These are phyloP conservation scores for Buxus sempervirens DNA, from an alignment of 164 flowering plant genomes.

Conservation along the genomic window DNA sequence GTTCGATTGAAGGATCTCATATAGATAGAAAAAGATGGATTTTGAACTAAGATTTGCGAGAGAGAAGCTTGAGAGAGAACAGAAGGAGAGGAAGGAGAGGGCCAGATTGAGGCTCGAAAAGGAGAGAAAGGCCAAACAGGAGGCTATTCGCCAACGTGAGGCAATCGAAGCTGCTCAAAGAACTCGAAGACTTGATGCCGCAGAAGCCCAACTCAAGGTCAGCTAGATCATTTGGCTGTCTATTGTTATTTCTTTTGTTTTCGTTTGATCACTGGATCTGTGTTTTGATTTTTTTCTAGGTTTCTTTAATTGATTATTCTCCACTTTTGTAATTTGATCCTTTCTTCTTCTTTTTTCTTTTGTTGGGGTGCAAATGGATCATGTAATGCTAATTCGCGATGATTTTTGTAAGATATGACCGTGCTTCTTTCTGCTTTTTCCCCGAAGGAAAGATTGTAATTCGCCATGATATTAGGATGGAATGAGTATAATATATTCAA, in stretches of 20 bases:
- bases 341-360: no score
- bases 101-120: constrained; percentile 56
- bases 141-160: constrained; percentile 63
- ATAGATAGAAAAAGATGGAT: constrained; percentile 55
- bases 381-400: no score
- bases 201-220: constrained; percentile 75
- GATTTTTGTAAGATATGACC: no score
- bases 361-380: no score
- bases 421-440: no score
- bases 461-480: no score
- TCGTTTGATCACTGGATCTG: background rate
- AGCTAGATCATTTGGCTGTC: background rate
- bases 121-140: constrained; percentile 69
- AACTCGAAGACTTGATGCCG: constrained; percentile 69
- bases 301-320: no score
- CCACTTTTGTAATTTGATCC: no score
- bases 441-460: no score
- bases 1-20: background rate
- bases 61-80: constrained; percentile 90
- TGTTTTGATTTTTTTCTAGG: background rate
- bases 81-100: constrained; percentile 74
- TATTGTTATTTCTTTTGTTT: background rate
- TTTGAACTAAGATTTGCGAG: constrained; percentile 89
- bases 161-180: constrained; percentile 81
- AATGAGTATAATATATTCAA: no score